Evolutionary conservation across 2,329 filamentous ascomycete species (phyloP).

Genomic region (Fusarium sarcochroum): DNA sequence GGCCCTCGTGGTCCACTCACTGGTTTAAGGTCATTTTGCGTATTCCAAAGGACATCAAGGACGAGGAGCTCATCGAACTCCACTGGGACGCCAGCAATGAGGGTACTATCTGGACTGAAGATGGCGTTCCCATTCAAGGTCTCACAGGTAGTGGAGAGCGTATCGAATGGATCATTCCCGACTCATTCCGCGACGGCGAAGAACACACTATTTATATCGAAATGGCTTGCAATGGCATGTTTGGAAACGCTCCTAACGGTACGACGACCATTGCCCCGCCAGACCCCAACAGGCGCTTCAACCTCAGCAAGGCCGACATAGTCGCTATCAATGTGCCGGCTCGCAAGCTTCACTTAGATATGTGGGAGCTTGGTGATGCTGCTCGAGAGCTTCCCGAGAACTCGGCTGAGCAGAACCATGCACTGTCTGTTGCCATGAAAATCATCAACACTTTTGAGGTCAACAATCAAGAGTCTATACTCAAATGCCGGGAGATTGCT

Average conservation of each 20-base stretch:
- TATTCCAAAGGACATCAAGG: constrained; percentile 78
- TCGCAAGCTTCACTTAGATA: constrained; percentile 87
- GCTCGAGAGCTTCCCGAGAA: constrained; percentile 91
- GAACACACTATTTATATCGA: constrained; percentile 94
- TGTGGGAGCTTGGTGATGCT: constrained; percentile 95
- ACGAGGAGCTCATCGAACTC: constrained; percentile 90
- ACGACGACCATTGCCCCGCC: constrained; percentile 88
- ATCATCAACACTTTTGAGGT: constrained; percentile 94
- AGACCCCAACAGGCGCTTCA: constrained; percentile 85
- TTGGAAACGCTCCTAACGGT: constrained; percentile 88
- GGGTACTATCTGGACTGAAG: constrained; percentile 91
- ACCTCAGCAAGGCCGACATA: constrained; percentile 83
- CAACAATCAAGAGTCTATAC: constrained; percentile 82
- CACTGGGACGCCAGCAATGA: constrained; percentile 98
- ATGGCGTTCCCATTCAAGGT: constrained; percentile 92
- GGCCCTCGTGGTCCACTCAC: constrained; percentile 96
- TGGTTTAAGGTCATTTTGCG: constrained; percentile 92
- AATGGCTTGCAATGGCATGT: constrained; percentile 99
- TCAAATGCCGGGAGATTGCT: constrained; percentile 85
- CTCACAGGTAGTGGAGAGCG: constrained; percentile 91
- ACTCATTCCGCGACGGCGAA: constrained; percentile 85
- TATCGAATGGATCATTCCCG: constrained; percentile 90
- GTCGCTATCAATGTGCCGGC: constrained; percentile 90
- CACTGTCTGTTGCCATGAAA: constrained; percentile 84
- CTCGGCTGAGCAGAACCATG: constrained; percentile 90